These are phyloP conservation scores for Candida suzukii DNA, from an alignment of 805 yeast genomes.

Conservation along the genomic window DNA sequence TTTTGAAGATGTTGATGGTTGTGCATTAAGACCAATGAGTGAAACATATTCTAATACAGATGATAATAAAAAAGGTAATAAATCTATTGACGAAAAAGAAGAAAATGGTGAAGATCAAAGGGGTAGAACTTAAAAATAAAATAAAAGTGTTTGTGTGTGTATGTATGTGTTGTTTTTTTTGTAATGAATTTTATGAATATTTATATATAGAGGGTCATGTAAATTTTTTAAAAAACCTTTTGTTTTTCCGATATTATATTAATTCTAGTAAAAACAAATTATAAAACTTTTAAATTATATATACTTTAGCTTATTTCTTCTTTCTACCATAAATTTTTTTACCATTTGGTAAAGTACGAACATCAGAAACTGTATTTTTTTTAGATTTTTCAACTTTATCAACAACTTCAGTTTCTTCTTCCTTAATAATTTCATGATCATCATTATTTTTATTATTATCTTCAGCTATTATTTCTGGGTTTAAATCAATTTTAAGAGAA, in stretches of 20 bases:
- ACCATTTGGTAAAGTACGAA: slow-evolving; percentile 48
- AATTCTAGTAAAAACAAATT: no score
- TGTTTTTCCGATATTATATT: no score
- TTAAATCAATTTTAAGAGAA: not conserved
- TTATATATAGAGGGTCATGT: no score
- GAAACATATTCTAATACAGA: not conserved
- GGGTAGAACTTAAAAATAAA: slow-evolving; percentile 3
- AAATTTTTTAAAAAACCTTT: no score
- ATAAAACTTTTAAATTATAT: no score
- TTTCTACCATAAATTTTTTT: slow-evolving; percentile 35
- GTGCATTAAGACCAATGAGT: slow-evolving; percentile 31
- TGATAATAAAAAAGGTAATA: no score
- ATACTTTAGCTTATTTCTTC: not conserved
- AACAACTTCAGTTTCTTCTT: not conserved
- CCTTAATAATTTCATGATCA: not conserved
- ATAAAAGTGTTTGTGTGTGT: not conserved
- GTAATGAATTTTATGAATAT: no score
- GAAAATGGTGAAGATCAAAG: slow-evolving; percentile 5
- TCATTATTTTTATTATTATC: not conserved
- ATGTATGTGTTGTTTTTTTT: not conserved
- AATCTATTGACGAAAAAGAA: not conserved
- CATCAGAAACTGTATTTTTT: not conserved
- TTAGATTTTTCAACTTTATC: not conserved
- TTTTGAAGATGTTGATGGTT: slow-evolving; percentile 14
- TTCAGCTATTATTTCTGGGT: not conserved